Percentiles rank a stretch among this genome's conserved stretches.
phyloP scores from a whole-genome alignment of 2,329 filamentous ascomycete species.

The Sphaerulina vaccinii region DNA sequence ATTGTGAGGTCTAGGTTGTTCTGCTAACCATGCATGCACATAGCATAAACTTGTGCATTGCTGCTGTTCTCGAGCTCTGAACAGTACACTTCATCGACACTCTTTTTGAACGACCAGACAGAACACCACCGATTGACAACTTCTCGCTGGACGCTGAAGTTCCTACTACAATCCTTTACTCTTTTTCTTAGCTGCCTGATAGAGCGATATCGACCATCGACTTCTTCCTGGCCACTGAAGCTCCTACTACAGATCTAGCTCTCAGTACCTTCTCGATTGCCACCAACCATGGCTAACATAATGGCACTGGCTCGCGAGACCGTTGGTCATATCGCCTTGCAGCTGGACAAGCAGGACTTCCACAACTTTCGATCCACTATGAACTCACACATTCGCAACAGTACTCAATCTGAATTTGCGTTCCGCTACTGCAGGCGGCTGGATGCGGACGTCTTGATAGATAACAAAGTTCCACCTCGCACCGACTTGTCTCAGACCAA shows the following conservation, averaged over 20 bases:
- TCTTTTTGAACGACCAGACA: no score
- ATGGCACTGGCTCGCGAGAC: neutral
- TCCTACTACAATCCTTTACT: neutral
- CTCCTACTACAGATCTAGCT: no score
- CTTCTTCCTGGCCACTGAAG: no score
- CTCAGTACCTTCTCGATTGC: no score
- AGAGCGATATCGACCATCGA: neutral
- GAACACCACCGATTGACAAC: no score
- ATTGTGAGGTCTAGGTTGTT: no score
- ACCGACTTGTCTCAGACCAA: neutral
- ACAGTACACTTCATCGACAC: no score
- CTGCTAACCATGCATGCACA: no score
- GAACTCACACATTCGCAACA: neutral
- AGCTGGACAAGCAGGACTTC: neutral
- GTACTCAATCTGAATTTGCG: neutral
- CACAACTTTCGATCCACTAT: neutral
- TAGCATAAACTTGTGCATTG: no score
- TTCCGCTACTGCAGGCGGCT: neutral
- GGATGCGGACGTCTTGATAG: neutral
- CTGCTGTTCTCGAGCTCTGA: no score
- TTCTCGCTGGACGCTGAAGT: neutral
- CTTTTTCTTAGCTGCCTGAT: neutral
- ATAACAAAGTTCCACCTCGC: neutral
- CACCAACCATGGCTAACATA: neutral
- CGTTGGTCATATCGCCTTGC: neutral